Base-by-base conservation (phyloP, 805 yeast species). In the Saccharomycopsis sp. region DNA sequence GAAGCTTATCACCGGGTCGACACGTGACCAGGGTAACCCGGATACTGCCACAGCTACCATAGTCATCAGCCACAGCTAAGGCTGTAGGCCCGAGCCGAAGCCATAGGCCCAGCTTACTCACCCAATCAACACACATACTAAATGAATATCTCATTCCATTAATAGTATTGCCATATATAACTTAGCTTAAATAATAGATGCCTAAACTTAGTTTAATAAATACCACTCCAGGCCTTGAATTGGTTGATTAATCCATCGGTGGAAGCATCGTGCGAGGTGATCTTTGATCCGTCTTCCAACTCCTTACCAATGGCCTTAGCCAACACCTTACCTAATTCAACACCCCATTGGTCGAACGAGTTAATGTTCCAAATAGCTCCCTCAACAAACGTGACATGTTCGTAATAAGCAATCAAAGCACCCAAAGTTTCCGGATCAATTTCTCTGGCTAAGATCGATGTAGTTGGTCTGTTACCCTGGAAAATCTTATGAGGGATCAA, bases 301-400 rank as follows among this genome's bases (percentile, higher is more conserved):
- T 94, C 97, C 68, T 82, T 82, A 68, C 96, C 93, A 70, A 94
- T 93, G 60, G 82, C 94, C 85, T 94, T 94, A 71, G 99, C 99
- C 72, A 94, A 84, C 56, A 87, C 96, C 79, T 94, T 94, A 74
- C 99, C 99, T 68, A 94, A 87, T 79, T 94, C 99, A 69, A 94
- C 99, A 76, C 99, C 99, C 97, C 98, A 94, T 81, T 94, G 99
- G 80, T 94, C 99, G 72, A 90, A 94, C 19, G 98, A 93, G 85
- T 94, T 94, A 80, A 94, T 92, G 83, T 96, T 94, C 99, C 99
- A 93, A 70, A 94, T 77, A 59, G 99, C 99, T 78, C 99, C 99
- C 79, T 94, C 99, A 60, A 92, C 92, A 77, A 94, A 94, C 49
- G 98, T 93, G 61, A 90, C 83, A 73, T 91, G 97, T 78, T 94